phyloP scores from a whole-genome alignment of 768 basidiomycete species.

The Macrolepiota dolichaula region DNA sequence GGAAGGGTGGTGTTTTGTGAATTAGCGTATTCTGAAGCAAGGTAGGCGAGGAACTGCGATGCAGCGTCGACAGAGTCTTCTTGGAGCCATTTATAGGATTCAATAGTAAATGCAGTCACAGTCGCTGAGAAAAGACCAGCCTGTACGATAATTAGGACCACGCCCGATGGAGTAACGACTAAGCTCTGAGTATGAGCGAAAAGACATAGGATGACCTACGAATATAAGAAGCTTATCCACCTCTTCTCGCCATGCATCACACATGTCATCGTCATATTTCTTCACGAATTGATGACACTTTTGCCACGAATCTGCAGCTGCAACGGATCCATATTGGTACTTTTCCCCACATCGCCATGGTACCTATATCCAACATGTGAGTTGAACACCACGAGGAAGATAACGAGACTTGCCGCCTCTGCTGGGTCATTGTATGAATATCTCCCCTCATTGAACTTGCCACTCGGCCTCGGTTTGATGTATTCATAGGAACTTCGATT shows the following conservation, averaged over 20 bases:
- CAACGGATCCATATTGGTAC: conserved; percentile 16
- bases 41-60: conserved; percentile 20
- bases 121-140: conserved; percentile 40
- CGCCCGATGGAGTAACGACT: neutral
- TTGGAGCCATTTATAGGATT: conserved; percentile 30
- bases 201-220: conserved; percentile 16
- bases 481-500: neutral
- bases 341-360: conserved; percentile 20
- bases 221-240: conserved; percentile 30
- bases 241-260: conserved; percentile 27
- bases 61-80: conserved; percentile 25
- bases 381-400: neutral
- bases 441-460: neutral
- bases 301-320: conserved; percentile 23
- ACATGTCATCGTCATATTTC: conserved; percentile 26
- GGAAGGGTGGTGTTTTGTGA: conserved; percentile 1
- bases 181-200: neutral
- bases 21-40: conserved; percentile 8
- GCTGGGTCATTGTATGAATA: neutral
- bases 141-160: conserved; percentile 14
- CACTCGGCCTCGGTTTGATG: neutral
- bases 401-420: neutral
- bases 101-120: conserved; percentile 33
- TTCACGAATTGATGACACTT: conserved; percentile 20
- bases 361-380: neutral